Percentiles rank a stretch among this genome's conserved stretches.
Evolutionary conservation across 2,329 filamentous ascomycete species (phyloP).

Genomic region (Alternaria sp.): DNA sequence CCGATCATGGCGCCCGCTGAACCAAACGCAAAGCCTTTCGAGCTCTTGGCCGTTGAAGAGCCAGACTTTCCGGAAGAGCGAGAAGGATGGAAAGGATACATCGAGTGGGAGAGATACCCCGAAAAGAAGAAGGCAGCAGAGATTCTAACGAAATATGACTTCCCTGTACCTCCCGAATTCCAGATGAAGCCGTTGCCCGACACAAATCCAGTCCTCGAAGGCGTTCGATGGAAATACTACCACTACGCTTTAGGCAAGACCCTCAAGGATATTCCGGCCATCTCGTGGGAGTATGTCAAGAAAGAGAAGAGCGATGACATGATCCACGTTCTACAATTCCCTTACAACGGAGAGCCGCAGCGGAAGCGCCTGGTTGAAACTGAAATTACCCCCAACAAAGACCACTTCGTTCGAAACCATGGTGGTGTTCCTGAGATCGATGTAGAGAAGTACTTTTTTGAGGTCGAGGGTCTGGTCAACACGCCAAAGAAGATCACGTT

Average conservation of each 20-base stretch:
- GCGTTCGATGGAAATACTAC: slow-evolving; percentile 58
- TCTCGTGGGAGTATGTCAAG: slow-evolving; percentile 59
- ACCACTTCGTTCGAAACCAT: slow-evolving; percentile 76
- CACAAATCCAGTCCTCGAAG: slow-evolving; percentile 56
- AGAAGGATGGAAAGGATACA: slow-evolving; percentile 63
- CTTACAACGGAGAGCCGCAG: slow-evolving; percentile 59
- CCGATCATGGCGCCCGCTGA: slow-evolving; percentile 45
- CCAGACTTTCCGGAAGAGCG: slow-evolving; percentile 55
- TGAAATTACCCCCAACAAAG: slow-evolving; percentile 67
- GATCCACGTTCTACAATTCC: slow-evolving; percentile 59
- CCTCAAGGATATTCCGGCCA: slow-evolving; percentile 60
- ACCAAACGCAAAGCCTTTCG: slow-evolving; percentile 41
- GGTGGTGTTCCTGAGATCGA: slow-evolving; percentile 74
- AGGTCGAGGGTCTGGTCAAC: slow-evolving; percentile 68
- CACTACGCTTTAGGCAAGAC: slow-evolving; percentile 56
- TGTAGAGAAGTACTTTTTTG: slow-evolving; percentile 61
- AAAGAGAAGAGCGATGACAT: slow-evolving; percentile 58
- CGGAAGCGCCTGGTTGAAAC: slow-evolving; percentile 63
- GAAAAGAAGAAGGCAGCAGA: slow-evolving; percentile 70
- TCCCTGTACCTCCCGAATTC: slow-evolving; percentile 59
- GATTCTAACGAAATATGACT: slow-evolving; percentile 62
- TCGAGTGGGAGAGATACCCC: slow-evolving; percentile 63
- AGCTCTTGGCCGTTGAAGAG: slow-evolving; percentile 35
- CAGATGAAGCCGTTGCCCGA: slow-evolving; percentile 55
- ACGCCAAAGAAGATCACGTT: slow-evolving; percentile 66